These are phyloP conservation scores for Pelargonium nanum DNA, from an alignment of 345 rosid genomes.

Conservation along the genomic window DNA sequence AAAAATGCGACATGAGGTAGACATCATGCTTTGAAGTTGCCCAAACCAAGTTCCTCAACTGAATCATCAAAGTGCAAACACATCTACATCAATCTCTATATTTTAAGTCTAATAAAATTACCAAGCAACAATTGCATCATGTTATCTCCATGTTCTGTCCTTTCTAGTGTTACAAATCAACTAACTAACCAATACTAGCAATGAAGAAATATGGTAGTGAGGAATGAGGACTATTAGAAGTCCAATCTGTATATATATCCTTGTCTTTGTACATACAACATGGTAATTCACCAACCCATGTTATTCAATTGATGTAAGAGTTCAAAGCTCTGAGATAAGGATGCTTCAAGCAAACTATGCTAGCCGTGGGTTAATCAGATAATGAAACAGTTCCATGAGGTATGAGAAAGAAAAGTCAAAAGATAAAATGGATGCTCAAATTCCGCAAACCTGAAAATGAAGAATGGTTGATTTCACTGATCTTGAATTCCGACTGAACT, in stretches of 20 bases:
- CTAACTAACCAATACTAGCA: neutral
- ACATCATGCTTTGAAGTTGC: slow-evolving; percentile 28
- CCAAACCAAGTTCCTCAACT: slow-evolving; percentile 29
- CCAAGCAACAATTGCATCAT: neutral
- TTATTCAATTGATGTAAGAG: too few species aligned
- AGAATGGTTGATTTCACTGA: slow-evolving; percentile 17
- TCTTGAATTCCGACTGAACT: slow-evolving; percentile 11
- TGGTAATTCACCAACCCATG: neutral
- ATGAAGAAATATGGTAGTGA: neutral
- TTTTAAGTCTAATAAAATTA: neutral
- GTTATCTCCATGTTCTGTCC: neutral
- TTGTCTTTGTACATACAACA: neutral
- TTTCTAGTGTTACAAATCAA: neutral
- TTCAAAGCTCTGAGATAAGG: neutral
- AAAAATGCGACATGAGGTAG: slow-evolving; percentile 22
- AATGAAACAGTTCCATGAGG: neutral
- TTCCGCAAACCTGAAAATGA: slow-evolving; percentile 15
- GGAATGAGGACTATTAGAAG: neutral
- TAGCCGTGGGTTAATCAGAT: slow-evolving; percentile 1
- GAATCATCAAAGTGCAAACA: neutral
- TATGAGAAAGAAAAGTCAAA: neutral
- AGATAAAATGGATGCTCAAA: neutral
- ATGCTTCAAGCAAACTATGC: neutral
- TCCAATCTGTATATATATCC: neutral
- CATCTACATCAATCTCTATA: neutral